Conservation (phyloP, 495 filamentous ascomycete genomes). For the Lophiotrema nucula region DNA sequence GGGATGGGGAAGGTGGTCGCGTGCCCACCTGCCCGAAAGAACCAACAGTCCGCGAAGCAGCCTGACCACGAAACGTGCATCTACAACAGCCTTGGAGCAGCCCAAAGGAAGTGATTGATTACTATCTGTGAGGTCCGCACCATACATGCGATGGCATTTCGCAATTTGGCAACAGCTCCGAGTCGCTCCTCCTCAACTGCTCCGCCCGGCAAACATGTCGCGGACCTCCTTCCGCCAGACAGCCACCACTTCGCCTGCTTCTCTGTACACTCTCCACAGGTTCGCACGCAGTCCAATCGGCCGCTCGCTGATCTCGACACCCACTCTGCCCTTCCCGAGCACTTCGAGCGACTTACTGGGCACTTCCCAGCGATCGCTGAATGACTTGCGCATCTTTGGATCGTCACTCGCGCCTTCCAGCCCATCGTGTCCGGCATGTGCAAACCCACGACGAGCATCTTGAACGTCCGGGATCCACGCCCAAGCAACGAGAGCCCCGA, state of each 20-base stretch:
- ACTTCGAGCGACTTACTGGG: constrained; percentile 9
- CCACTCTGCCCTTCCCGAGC: neutral
- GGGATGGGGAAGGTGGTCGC: constrained; percentile 3
- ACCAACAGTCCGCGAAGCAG: neutral
- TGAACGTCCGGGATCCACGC: constrained; percentile 10
- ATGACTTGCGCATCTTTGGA: neutral
- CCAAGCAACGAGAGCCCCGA: neutral
- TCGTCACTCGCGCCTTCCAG: neutral
- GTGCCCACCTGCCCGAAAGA: neutral
- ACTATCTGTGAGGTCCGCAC: neutral
- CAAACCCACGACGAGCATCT: neutral
- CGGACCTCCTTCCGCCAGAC: neutral
- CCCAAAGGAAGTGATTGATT: neutral
- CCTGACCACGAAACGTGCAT: neutral
- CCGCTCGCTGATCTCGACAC: neutral
- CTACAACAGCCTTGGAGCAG: neutral
- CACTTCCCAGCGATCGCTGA: neutral
- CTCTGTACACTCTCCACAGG: neutral
- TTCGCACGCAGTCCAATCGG: neutral
- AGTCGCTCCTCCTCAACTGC: neutral
- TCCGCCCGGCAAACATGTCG: neutral
- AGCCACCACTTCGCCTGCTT: neutral
- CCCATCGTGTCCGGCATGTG: neutral
- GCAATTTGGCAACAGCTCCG: neutral
- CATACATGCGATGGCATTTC: too few species aligned